A percentile compares a stretch with the other conserved stretches of the same genome.
These are phyloP conservation scores for Lactarius quietus DNA, from an alignment of 768 basidiomycete genomes.

Conservation along the genomic window DNA sequence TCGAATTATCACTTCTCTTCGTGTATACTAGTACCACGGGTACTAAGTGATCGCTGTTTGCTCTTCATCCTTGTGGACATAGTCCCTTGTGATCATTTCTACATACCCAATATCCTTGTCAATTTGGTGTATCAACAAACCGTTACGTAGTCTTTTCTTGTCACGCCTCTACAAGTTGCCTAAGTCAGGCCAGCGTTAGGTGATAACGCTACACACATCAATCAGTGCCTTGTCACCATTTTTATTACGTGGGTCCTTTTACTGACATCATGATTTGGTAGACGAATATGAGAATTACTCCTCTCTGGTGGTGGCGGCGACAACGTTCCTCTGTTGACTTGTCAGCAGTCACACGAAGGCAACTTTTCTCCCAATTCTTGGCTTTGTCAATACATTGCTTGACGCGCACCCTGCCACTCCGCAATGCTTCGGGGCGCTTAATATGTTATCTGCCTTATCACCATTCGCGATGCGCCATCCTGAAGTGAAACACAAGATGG, in stretches of 20 bases:
- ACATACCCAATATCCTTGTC: too few species aligned
- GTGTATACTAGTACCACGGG: too few species aligned
- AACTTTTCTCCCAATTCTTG: slow-evolving; percentile 78
- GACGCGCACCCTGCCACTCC: slow-evolving; percentile 56
- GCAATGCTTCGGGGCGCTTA: slow-evolving; percentile 81
- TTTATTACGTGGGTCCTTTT: neutral
- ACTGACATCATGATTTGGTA: slow-evolving; percentile 31
- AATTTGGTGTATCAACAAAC: too few species aligned
- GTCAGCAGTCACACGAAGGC: slow-evolving; percentile 76
- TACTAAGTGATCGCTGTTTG: too few species aligned
- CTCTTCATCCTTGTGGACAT: too few species aligned
- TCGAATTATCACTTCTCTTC: too few species aligned
- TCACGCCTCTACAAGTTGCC: too few species aligned
- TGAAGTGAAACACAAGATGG: slow-evolving; percentile 71
- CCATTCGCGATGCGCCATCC: slow-evolving; percentile 83
- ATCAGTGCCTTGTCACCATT: slow-evolving; percentile 46
- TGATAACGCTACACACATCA: too few species aligned
- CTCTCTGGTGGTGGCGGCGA: slow-evolving; percentile 74
- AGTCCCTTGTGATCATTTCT: too few species aligned
- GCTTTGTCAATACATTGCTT: slow-evolving; percentile 72
- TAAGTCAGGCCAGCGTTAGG: too few species aligned
- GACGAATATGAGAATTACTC: slow-evolving; percentile 81
- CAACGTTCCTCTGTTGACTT: slow-evolving; percentile 74
- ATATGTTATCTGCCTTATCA: slow-evolving; percentile 73
- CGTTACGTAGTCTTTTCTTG: too few species aligned